Conservation (phyloP, 2,329 filamentous ascomycete genomes). For the Fusarium sp. region DNA sequence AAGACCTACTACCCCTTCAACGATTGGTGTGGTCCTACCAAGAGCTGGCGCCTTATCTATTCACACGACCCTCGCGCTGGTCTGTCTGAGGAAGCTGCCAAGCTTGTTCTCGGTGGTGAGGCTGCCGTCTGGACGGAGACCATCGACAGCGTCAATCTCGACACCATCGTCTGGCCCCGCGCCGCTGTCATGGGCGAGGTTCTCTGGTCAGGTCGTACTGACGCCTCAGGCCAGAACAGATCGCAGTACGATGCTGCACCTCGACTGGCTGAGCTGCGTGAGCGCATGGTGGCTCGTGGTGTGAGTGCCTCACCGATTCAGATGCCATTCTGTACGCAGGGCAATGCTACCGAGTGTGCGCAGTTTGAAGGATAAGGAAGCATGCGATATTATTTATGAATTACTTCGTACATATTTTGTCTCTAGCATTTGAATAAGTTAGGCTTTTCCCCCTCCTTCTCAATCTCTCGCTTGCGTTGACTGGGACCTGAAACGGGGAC, state of each 20-base stretch:
- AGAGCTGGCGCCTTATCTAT: slow-evolving; percentile 87
- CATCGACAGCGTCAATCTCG: slow-evolving; percentile 79
- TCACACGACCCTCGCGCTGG: slow-evolving; percentile 78
- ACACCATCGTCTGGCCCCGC: slow-evolving; percentile 82
- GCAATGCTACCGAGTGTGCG: slow-evolving; percentile 44
- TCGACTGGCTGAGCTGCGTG: slow-evolving; percentile 78
- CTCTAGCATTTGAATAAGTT: background rate
- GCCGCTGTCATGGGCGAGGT: slow-evolving; percentile 80
- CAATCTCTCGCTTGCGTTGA: background rate
- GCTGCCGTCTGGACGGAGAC: slow-evolving; percentile 85
- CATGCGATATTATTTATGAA: background rate
- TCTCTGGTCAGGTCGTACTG: slow-evolving; percentile 79
- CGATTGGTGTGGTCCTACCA: slow-evolving; percentile 84
- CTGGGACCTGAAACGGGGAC: background rate
- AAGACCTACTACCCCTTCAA: slow-evolving; percentile 72
- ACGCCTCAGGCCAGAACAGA: slow-evolving; percentile 74
- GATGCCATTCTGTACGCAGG: slow-evolving; percentile 64
- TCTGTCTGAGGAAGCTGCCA: slow-evolving; percentile 69
- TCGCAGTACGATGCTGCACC: slow-evolving; percentile 77
- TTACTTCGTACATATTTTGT: slow-evolving; percentile 13
- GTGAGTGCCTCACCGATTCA: slow-evolving; percentile 73
- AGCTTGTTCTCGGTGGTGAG: slow-evolving; percentile 83
- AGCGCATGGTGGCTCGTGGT: slow-evolving; percentile 77
- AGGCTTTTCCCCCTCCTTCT: background rate
- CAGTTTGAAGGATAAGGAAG: slow-evolving; percentile 18